Conservation (phyloP, 2,329 filamentous ascomycete genomes). For the Penicillium sp. region DNA sequence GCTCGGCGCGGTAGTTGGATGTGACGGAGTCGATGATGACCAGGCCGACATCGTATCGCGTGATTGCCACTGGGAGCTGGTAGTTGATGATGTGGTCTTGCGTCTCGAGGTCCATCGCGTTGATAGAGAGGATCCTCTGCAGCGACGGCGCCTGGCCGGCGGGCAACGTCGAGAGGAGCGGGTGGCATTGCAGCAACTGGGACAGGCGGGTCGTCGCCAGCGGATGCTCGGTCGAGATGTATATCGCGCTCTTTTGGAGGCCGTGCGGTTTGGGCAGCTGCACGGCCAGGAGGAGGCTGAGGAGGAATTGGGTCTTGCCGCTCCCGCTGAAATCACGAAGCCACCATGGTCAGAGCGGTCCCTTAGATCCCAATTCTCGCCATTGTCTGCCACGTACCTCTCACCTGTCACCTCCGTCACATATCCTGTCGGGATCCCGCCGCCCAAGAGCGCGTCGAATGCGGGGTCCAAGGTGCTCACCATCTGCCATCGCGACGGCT, state of each 20-base stretch:
- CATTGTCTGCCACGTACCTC: constrained; percentile 53
- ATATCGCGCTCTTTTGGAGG: constrained; percentile 71
- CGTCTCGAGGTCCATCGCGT: constrained; percentile 83
- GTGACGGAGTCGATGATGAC: constrained; percentile 88
- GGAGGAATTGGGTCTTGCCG: constrained; percentile 91
- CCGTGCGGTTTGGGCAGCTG: constrained; percentile 75
- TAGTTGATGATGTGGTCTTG: constrained; percentile 94
- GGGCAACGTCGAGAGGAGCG: constrained; percentile 52
- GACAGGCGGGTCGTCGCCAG: constrained; percentile 76
- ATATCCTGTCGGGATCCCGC: constrained; percentile 76
- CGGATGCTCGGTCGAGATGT: constrained; percentile 88
- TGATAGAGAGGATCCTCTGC: constrained; percentile 73
- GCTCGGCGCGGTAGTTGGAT: constrained; percentile 92
- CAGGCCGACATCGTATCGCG: constrained; percentile 72
- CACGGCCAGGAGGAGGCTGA: constrained; percentile 76
- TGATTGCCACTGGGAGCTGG: constrained; percentile 82
- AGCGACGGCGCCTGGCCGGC: constrained; percentile 58
- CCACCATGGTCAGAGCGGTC: constrained; percentile 8
- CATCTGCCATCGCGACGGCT: constrained; percentile 48
- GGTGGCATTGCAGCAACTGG: constrained; percentile 71
- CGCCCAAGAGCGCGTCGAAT: constrained; percentile 69
- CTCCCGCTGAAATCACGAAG: constrained; percentile 60
- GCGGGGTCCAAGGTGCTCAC: constrained; percentile 78
- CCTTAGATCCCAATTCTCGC: constrained; percentile 10
- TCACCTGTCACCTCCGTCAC: constrained; percentile 90